These are phyloP conservation scores for Nigrograna mackinnonii DNA, from an alignment of 2,329 filamentous ascomycete species.

Conservation along the genomic window DNA sequence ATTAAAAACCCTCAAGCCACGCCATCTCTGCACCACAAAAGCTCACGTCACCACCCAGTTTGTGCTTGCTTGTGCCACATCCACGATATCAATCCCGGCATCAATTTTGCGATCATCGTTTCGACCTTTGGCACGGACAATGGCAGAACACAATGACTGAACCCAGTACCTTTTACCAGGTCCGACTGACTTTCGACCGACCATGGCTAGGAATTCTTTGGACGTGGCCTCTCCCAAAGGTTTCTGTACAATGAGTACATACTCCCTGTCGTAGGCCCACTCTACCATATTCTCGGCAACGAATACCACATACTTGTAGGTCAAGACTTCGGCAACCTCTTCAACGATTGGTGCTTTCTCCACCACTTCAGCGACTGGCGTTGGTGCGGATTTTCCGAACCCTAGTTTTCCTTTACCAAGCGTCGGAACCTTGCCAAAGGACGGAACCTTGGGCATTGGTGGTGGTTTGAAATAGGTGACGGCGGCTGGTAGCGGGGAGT, in stretches of 20 bases:
- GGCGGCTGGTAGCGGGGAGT: constrained; percentile 6
- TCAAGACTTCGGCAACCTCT: constrained; percentile 5
- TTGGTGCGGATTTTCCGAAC: constrained; percentile 10
- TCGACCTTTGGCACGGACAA: constrained; percentile 6
- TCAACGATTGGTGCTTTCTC: constrained; percentile 8
- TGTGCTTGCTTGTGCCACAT: constrained; percentile 8
- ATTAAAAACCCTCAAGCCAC: no score
- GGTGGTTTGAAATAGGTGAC: constrained; percentile 7
- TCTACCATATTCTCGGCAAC: constrained; percentile 15
- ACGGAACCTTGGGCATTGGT: constrained; percentile 13
- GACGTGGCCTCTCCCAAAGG: constrained; percentile 7
- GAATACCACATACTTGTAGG: constrained; percentile 16
- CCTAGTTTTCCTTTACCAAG: constrained; percentile 8
- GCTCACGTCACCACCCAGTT: constrained; percentile 16
- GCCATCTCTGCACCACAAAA: no score
- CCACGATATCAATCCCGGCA: constrained; percentile 12
- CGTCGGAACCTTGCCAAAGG: constrained; percentile 12
- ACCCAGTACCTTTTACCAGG: constrained; percentile 15
- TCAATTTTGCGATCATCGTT: constrained; percentile 13
- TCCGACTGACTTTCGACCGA: constrained; percentile 11
- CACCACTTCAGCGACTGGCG: constrained; percentile 5
- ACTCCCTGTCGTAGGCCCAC: constrained; percentile 15
- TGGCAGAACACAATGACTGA: constrained; percentile 11
- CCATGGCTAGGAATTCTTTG: constrained; percentile 13
- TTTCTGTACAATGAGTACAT: constrained; percentile 11